Evolutionary conservation across 2,329 filamentous ascomycete species (phyloP).

Genomic region (Penicillium sp.): DNA sequence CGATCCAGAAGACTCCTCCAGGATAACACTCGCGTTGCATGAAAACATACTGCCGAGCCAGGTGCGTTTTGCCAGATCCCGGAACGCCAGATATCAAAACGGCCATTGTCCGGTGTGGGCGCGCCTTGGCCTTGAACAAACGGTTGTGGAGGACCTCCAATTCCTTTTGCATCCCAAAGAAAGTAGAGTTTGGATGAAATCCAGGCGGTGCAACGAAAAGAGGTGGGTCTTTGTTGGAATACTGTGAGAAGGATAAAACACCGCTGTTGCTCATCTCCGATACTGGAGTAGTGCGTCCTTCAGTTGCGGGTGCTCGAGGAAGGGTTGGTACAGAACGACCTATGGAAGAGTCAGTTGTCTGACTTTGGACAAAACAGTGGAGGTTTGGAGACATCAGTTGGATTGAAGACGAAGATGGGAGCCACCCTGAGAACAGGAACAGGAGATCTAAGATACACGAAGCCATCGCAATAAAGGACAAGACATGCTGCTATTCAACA

Average conservation of each 20-base stretch:
- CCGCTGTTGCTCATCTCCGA: conserved; percentile 23
- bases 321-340: conserved; percentile 27
- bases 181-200: conserved; percentile 58
- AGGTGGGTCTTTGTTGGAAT: conserved; percentile 22
- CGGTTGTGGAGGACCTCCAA: conserved; percentile 54
- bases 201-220: conserved; percentile 48
- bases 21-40: conserved; percentile 54
- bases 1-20: conserved; percentile 65
- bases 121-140: conserved; percentile 54
- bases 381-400: conserved; percentile 16
- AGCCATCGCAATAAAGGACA: not conserved
- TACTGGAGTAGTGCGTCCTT: conserved; percentile 23
- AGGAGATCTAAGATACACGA: conserved; percentile 15
- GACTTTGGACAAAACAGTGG: conserved; percentile 17
- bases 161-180: conserved; percentile 56
- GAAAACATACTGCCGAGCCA: conserved; percentile 63
- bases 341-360: conserved; percentile 37
- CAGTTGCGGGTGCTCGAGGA: conserved; percentile 17
- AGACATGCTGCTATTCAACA: not conserved
- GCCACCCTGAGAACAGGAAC: conserved; percentile 10
- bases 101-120: conserved; percentile 55
- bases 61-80: conserved; percentile 63
- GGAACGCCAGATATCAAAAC: conserved; percentile 60
- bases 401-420: conserved; percentile 15
- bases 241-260: conserved; percentile 19